Evolutionary conservation across 2,329 filamentous ascomycete genomes (phyloP), one percentile per base, ranked within the genome.

Genomic region (Orbilia quercus): DNA sequence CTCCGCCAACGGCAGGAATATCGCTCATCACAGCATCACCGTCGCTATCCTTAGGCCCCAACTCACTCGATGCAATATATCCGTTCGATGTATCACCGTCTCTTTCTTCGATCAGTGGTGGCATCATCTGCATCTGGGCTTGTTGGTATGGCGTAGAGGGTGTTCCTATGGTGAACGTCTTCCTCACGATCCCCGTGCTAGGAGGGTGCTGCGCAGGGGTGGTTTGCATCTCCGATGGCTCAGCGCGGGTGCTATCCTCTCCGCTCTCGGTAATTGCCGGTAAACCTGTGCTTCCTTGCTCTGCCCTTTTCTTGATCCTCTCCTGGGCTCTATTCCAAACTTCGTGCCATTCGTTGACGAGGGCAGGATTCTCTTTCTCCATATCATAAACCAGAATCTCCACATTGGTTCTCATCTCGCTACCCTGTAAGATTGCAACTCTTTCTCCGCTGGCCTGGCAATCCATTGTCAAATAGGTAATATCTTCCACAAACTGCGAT

Each of bases 321-420:
- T 86, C 82, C 80, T 95, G 93, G 1, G 97, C 85, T 50, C 87
- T 89, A 76, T 97, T 92, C 83, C 92, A 97, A 7, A 69, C 63
- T 6, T 16, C 51, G 25, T 55, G 36, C 64, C 48, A 67, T 78
- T 95, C 89, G 1, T 83, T 81, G 42, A 90, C 83, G 34, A 90
- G 83, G 9, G 83, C 84, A 12, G 90, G 87, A 75, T 90, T 83
- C 6, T 81, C 85, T 44, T 84, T 84, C 78, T 92, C 89, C 65
- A 97, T 88, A 50, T 86, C 87, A 45, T 88, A 88, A 75, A 98
- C 90, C 81, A 98, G 94, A 34, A 98, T 94, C 79, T 97, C 92
- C 1, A 97, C 94, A 78, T 98, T 98, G 20, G 92, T 88, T 36
- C 93, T 83, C 77, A 99, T 88, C 81, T 99, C 95, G 71, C 96